These are phyloP conservation scores for Curvularia lunata DNA, from an alignment of 2,329 filamentous ascomycete species.

Conservation along the genomic window DNA sequence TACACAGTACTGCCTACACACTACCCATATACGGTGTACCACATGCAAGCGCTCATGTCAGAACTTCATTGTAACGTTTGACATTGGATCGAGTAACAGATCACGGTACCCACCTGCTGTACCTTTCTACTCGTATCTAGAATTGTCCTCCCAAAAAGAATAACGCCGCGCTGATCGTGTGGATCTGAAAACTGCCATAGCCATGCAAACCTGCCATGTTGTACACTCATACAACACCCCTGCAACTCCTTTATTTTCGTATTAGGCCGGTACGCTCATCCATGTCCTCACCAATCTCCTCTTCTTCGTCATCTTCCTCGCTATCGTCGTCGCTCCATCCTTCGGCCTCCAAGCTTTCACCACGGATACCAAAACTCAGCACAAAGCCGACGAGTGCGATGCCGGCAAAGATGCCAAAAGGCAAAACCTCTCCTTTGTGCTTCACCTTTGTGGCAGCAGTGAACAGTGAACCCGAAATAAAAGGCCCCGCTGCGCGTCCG, in stretches of 20 bases:
- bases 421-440: constrained; percentile 82
- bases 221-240: background rate
- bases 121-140: background rate
- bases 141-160: background rate
- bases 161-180: constrained; percentile 24
- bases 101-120: background rate
- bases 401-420: constrained; percentile 87
- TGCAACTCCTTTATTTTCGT: constrained; percentile 28
- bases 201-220: constrained; percentile 15
- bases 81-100: background rate
- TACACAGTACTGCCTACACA: background rate
- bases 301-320: constrained; percentile 39
- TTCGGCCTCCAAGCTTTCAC: constrained; percentile 64
- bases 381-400: constrained; percentile 81
- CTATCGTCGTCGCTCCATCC: constrained; percentile 56
- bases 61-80: background rate
- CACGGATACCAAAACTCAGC: constrained; percentile 77
- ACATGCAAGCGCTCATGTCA: background rate
- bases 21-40: background rate
- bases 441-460: constrained; percentile 74
- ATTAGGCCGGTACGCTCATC: constrained; percentile 43
- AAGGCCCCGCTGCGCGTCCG: constrained; percentile 85
- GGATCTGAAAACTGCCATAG: constrained; percentile 2
- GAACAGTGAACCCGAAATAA: constrained; percentile 86
- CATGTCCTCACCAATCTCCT: constrained; percentile 23